A percentile compares a stretch with the other conserved stretches of the same genome.
phyloP scores from a whole-genome alignment of 768 basidiomycete genomes.

The Paxillus ammoniavirescens region DNA sequence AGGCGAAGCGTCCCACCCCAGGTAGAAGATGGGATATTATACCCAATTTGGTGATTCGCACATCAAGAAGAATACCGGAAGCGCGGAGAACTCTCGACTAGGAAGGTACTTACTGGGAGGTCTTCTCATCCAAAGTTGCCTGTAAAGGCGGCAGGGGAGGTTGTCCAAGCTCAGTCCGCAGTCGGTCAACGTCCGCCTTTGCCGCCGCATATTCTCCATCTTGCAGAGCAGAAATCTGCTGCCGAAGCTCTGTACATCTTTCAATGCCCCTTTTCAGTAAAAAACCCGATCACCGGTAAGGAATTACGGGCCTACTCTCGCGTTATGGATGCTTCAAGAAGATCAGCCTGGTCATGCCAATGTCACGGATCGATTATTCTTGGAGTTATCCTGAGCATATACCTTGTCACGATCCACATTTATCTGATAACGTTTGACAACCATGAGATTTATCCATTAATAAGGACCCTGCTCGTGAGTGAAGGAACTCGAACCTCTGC shows the following conservation, averaged over 20 bases:
- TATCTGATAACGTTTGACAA: constrained; percentile 41
- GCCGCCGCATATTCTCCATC: constrained; percentile 76
- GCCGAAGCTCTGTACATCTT: constrained; percentile 66
- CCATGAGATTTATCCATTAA: constrained; percentile 9
- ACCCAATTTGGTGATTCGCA: constrained; percentile 5
- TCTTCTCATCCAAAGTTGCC: constrained; percentile 69
- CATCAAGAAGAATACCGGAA: constrained; percentile 1
- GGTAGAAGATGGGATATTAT: neutral
- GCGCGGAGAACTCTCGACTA: constrained; percentile 8
- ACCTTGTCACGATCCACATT: constrained; percentile 83
- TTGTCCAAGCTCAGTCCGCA: constrained; percentile 76
- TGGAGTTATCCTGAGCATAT: constrained; percentile 4
- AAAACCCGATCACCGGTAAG: constrained; percentile 1
- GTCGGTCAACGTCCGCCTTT: constrained; percentile 73
- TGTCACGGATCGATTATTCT: constrained; percentile 5
- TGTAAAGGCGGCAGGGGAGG: constrained; percentile 71
- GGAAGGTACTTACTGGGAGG: constrained; percentile 42
- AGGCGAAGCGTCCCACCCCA: neutral
- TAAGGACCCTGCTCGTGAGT: constrained; percentile 2
- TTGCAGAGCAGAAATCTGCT: constrained; percentile 63
- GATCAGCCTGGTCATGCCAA: constrained; percentile 49
- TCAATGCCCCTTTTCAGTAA: constrained; percentile 7
- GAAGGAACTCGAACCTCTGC: constrained; percentile 53
- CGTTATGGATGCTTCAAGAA: constrained; percentile 63
- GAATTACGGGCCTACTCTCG: constrained; percentile 53